phyloP scores from a whole-genome alignment of 2,329 filamentous ascomycete genomes.

The Colletotrichum endophyticum region DNA sequence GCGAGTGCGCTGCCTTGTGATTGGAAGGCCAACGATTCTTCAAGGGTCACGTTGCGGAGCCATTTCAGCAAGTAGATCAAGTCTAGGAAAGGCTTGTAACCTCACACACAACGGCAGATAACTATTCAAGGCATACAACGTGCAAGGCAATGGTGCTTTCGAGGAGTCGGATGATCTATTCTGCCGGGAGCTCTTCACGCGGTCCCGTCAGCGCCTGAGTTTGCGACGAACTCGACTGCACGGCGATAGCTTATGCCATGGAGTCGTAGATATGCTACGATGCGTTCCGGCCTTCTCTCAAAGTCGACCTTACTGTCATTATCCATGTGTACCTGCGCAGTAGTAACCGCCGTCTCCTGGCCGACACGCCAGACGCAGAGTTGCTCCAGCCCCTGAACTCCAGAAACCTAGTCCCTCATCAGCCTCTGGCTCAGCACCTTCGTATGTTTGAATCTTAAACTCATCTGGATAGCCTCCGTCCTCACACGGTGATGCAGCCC shows the following conservation, averaged over 20 bases:
- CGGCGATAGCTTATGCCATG: constrained; percentile 76
- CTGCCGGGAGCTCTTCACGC: accelerated
- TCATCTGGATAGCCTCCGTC: constrained; percentile 70
- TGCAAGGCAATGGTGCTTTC: not conserved
- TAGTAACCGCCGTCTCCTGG: constrained; percentile 72
- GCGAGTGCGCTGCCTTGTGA: not conserved
- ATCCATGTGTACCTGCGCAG: constrained; percentile 70
- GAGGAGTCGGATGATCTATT: not conserved
- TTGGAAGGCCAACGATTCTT: not conserved
- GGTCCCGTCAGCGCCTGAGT: not conserved
- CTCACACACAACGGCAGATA: not conserved
- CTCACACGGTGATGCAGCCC: constrained; percentile 71
- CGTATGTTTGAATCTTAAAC: not conserved
- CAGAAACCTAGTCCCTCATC: constrained; percentile 56
- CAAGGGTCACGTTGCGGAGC: not conserved
- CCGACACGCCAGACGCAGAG: constrained; percentile 77
- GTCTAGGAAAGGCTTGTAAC: not conserved
- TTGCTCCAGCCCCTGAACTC: constrained; percentile 71
- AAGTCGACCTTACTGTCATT: constrained; percentile 63
- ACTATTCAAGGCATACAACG: not conserved
- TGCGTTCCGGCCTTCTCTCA: constrained; percentile 62
- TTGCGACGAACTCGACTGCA: constrained; percentile 65
- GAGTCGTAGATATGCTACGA: constrained; percentile 73
- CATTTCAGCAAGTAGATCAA: not conserved
- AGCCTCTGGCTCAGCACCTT: too few relatives aligned